Evolutionary conservation across 1,139 yeast genomes (phyloP).

Genomic region (Scheffersomyces titani): DNA sequence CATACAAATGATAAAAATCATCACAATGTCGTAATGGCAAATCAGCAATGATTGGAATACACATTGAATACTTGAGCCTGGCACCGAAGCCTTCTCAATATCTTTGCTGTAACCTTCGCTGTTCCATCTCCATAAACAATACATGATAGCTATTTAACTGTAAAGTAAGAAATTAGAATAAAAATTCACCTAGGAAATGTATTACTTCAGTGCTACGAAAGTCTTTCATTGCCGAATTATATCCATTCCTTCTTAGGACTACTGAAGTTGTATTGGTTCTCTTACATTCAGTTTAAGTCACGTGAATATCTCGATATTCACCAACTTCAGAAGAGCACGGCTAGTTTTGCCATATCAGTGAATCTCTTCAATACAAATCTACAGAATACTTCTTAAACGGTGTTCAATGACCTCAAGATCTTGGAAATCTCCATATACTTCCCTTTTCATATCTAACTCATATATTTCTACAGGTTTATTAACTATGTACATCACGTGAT

Average conservation of each 20-base stretch:
- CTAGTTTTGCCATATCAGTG: neutral
- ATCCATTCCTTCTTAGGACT: neutral
- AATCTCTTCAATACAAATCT: neutral
- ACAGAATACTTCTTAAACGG: too few relatives aligned
- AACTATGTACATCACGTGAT: neutral
- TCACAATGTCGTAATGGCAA: neutral
- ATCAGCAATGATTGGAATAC: neutral
- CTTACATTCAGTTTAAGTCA: neutral
- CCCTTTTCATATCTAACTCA: neutral
- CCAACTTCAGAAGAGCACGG: neutral
- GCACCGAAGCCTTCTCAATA: neutral
- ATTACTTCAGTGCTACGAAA: neutral
- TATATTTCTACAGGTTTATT: neutral
- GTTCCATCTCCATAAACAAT: neutral
- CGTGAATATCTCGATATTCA: neutral
- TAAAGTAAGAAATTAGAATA: too few relatives aligned
- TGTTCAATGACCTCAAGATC: too few relatives aligned
- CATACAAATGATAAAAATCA: conserved; percentile 2
- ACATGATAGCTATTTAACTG: neutral
- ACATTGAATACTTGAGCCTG: neutral
- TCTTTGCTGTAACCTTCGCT: neutral
- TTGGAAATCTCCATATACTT: neutral
- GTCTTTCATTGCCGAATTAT: too few relatives aligned
- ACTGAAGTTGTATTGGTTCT: neutral
- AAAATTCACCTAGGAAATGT: too few relatives aligned